A percentile compares a stretch with the other conserved stretches of the same genome.
Evolutionary conservation across 2,329 filamentous ascomycete species (phyloP).

Genomic region (Calonectria honghensis): DNA sequence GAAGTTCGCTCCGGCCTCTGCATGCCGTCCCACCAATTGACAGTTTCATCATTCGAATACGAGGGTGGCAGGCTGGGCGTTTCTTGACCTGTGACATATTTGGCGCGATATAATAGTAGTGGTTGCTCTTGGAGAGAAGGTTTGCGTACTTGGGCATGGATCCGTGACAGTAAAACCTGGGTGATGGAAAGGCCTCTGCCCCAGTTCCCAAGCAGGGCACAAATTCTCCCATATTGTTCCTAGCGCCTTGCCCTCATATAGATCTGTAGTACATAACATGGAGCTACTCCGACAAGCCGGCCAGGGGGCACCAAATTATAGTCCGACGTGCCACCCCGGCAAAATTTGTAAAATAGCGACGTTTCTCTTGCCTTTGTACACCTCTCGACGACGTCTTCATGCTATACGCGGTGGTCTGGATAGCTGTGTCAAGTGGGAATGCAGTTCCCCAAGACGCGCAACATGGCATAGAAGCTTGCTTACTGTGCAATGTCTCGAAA

Average conservation of each 20-base stretch:
- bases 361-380: background rate
- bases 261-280: no score
- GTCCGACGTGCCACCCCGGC: background rate
- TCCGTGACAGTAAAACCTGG: background rate
- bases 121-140: background rate
- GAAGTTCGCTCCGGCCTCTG: background rate
- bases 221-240: background rate
- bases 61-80: background rate
- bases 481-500: background rate
- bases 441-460: background rate
- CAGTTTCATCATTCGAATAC: slow-evolving; percentile 1
- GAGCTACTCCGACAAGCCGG: background rate
- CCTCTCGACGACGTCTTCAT: background rate
- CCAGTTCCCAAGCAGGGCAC: background rate
- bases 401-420: background rate
- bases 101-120: no score
- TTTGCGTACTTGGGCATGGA: no score
- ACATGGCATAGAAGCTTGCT: background rate
- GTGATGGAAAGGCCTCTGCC: background rate
- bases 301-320: background rate
- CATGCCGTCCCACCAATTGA: slow-evolving; percentile 1
- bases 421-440: background rate
- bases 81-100: background rate
- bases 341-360: background rate
- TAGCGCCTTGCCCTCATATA: background rate